phyloP scores from a whole-genome alignment of 768 basidiomycete species.

The Heimioporus sp. region DNA sequence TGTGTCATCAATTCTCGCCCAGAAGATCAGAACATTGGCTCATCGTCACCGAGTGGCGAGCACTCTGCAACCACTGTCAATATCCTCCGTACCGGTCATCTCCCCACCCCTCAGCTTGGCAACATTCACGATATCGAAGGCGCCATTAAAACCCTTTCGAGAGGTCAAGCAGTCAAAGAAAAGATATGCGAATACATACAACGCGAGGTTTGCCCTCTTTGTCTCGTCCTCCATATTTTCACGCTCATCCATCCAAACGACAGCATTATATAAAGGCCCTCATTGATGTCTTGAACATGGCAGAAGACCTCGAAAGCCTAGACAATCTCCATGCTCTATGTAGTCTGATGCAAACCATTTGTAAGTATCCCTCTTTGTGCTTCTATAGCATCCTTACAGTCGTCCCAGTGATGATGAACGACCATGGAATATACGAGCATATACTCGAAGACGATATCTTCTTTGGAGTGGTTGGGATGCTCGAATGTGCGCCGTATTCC shows the following conservation, averaged over 20 bases:
- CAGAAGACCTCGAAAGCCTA: conserved; percentile 91
- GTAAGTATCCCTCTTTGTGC: conserved; percentile 46
- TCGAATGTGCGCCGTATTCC: conserved; percentile 76
- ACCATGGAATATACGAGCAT: conserved; percentile 92
- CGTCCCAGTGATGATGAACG: conserved; percentile 83
- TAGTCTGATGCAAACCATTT: conserved; percentile 89
- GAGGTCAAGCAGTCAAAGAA: conserved; percentile 74
- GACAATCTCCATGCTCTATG: conserved; percentile 90
- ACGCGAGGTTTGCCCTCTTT: conserved; percentile 58
- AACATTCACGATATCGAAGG: conserved; percentile 78
- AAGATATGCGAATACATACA: conserved; percentile 89
- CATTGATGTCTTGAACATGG: conserved; percentile 79
- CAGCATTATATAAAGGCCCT: conserved; percentile 88
- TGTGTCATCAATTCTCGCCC: conserved; percentile 13
- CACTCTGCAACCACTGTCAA: conserved; percentile 55
- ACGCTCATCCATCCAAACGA: conserved; percentile 5
- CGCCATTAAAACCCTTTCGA: conserved; percentile 70
- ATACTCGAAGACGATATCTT: conserved; percentile 92
- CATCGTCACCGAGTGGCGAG: conserved; percentile 68
- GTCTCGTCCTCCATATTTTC: not conserved
- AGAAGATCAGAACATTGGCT: conserved; percentile 48
- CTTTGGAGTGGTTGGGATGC: conserved; percentile 90
- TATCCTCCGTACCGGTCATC: conserved; percentile 68
- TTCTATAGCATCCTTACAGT: not conserved
- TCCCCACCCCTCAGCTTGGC: conserved; percentile 75